Evolutionary conservation across 1,284 basidiomycete genomes (phyloP), one percentile per base, ranked within the genome.

Genomic region (Fomitopsis schrenkii): DNA sequence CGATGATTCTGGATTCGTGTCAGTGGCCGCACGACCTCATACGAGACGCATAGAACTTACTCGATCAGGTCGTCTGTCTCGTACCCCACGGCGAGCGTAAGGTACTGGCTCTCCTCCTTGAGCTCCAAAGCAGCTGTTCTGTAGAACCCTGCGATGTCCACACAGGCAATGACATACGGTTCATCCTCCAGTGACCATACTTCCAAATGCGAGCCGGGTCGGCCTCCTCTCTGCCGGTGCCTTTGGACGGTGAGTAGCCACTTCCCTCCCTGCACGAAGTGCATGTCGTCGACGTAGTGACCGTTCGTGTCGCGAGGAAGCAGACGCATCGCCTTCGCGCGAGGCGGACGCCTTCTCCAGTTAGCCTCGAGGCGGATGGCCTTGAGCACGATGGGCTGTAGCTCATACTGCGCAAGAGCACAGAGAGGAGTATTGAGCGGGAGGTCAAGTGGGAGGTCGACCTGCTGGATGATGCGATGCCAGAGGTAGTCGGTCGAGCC

Each of bases 341-440:
- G 83, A 73, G 33, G 64, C 67, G 1, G 80, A 72, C 12, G 66
- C 67, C 14, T 70, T 69, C 53, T 70, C 85, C 84, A 87, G 63
- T 82, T 85, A 45, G 67, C 72, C 52, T 87, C 82, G 26, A 87
- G 73, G 33, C 74, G 78, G 59, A 85, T 68, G 6, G 83, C 80
- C 48, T 72, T 72, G 17, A 80, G 72, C 5, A 71, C 73, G 41
- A 74, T 72, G 14, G 66, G 66, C 58, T 78, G 76, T 22, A 82
- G 66, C 46, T 76, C 65, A 33, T 68, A 62, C 14, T 73, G 74
- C 0, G 74, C 63, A 1, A 81, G 70, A 36, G 68, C 56, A 28
- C 61, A 50, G 3, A 63, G 63, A 54, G 69, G 60, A 5, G 67
- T 63, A 55, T 74, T 70, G 36, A 59, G 62, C 28, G 76, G 71